Percentiles rank a stretch among this genome's conserved stretches.
phyloP scores from a whole-genome alignment of 139 green algal species.

The Ettlia oleoabundans region DNA sequence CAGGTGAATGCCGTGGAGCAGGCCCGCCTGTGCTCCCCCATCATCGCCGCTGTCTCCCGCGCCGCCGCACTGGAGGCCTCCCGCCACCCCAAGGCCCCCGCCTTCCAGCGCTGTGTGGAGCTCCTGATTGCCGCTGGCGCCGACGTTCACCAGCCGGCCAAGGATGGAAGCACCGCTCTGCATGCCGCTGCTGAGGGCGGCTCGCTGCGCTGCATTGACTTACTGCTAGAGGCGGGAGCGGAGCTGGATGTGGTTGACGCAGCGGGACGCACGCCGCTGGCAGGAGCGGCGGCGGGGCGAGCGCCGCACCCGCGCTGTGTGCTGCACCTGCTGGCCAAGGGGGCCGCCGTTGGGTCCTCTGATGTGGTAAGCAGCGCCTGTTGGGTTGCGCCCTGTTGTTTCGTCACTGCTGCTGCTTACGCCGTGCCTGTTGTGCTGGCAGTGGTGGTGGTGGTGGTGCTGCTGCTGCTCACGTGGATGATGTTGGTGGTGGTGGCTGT shows the following conservation, averaged over 20 bases:
- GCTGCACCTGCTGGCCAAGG: neutral
- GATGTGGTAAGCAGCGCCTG: neutral
- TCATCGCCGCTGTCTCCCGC: neutral
- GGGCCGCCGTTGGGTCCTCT: neutral
- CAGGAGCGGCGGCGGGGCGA: neutral
- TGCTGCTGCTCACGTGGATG: too few species aligned
- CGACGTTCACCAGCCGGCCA: neutral
- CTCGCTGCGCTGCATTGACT: neutral
- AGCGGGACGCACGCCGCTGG: neutral
- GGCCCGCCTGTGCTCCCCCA: neutral
- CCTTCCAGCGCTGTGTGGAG: neutral
- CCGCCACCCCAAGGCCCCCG: neutral
- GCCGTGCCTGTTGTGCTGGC: too few species aligned
- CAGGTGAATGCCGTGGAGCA: constrained; percentile 9
- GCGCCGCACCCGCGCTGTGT: neutral
- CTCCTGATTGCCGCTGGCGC: constrained; percentile 9
- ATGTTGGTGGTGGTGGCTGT: too few species aligned
- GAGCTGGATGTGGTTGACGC: neutral
- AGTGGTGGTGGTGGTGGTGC: too few species aligned
- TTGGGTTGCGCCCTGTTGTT: too few species aligned
- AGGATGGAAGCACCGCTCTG: constrained; percentile 4
- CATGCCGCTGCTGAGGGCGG: constrained; percentile 13
- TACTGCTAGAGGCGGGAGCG: neutral
- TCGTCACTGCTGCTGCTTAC: too few species aligned
- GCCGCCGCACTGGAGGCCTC: neutral